These are phyloP conservation scores for Boletus rubroflammeus DNA, from an alignment of 768 basidiomycete species.

Conservation along the genomic window DNA sequence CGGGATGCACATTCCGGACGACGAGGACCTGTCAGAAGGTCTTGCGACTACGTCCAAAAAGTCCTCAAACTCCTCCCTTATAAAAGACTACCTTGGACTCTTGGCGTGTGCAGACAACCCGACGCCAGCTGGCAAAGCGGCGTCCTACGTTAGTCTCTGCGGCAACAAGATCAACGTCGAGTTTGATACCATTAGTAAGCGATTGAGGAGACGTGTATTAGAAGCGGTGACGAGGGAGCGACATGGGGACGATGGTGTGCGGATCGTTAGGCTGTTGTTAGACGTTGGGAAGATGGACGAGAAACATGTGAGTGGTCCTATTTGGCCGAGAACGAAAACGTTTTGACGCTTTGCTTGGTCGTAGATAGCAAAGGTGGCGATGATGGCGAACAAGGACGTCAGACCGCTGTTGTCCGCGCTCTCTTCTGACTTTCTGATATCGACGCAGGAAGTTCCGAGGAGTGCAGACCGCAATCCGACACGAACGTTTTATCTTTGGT, in stretches of 20 bases:
- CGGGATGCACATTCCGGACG: slow-evolving; percentile 58
- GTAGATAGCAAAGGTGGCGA: slow-evolving; percentile 88
- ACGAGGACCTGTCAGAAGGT: slow-evolving; percentile 57
- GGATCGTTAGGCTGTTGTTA: slow-evolving; percentile 74
- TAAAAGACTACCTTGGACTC: slow-evolving; percentile 81
- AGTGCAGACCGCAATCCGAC: slow-evolving; percentile 86
- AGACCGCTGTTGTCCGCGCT: slow-evolving; percentile 77
- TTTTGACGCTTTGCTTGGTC: neutral
- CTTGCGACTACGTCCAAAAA: slow-evolving; percentile 56
- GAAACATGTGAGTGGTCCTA: slow-evolving; percentile 62
- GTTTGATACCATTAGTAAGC: slow-evolving; percentile 65
- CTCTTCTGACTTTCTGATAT: slow-evolving; percentile 77
- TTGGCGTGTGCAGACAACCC: slow-evolving; percentile 82
- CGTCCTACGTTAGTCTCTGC: slow-evolving; percentile 67
- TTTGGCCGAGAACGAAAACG: neutral
- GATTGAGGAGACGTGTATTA: slow-evolving; percentile 65
- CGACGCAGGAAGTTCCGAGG: slow-evolving; percentile 90
- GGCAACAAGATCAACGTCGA: slow-evolving; percentile 77
- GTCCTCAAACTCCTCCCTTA: slow-evolving; percentile 49
- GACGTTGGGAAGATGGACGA: slow-evolving; percentile 92
- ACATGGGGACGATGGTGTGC: slow-evolving; percentile 78
- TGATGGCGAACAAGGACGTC: slow-evolving; percentile 88
- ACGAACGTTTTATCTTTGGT: slow-evolving; percentile 92
- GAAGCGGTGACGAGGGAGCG: slow-evolving; percentile 80
- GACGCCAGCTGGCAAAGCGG: slow-evolving; percentile 61